These are phyloP conservation scores for Candida awuae DNA, from an alignment of 805 yeast species.

Conservation along the genomic window DNA sequence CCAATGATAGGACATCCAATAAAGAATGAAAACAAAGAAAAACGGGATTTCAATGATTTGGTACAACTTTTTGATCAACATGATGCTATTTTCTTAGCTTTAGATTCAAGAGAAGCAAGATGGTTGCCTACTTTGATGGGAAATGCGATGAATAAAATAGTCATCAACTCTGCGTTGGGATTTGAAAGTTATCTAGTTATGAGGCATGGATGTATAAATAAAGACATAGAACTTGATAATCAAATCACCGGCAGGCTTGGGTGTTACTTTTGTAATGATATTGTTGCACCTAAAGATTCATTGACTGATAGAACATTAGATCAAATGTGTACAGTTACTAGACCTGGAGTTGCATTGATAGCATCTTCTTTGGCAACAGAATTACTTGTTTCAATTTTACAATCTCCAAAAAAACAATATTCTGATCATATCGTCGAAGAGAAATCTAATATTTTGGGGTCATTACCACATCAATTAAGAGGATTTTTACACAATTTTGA, in stretches of 20 bases:
- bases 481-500: constrained; percentile 70
- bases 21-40: constrained; percentile 44
- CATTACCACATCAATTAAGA: constrained; percentile 81
- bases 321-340: constrained; percentile 97
- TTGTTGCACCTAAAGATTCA: constrained; percentile 88
- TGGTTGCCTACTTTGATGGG: constrained; percentile 95
- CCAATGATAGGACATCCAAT: constrained; percentile 97
- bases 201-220: constrained; percentile 67
- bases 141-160: constrained; percentile 56
- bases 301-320: constrained; percentile 83
- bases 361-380: constrained; percentile 88
- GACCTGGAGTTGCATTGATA: constrained; percentile 90
- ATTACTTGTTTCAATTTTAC: constrained; percentile 63
- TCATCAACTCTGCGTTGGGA: constrained; percentile 89
- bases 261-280: constrained; percentile 93
- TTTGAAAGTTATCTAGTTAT: constrained; percentile 89
- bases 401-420: constrained; percentile 46
- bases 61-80: constrained; percentile 49
- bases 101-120: constrained; percentile 93
- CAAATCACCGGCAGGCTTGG: constrained; percentile 49
- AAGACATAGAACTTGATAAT: constrained; percentile 17
- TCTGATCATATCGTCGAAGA: constrained; percentile 29
- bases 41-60: constrained; percentile 44
- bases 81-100: constrained; percentile 71
- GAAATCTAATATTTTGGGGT: constrained; percentile 47